Base-by-base conservation (phyloP, 306 rosid genomes). In the Bauhinia variegata region DNA sequence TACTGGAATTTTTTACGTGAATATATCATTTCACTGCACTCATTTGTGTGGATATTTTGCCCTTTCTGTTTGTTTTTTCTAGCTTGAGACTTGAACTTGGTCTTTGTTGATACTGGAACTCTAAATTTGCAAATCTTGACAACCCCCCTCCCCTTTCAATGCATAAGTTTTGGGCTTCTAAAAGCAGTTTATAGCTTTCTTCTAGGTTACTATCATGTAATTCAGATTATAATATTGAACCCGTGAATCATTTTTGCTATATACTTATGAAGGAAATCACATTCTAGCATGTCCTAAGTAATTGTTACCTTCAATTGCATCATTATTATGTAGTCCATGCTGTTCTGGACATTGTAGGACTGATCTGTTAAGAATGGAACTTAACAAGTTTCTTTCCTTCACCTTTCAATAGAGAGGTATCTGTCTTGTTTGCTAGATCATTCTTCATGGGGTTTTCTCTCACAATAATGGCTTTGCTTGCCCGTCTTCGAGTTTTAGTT, bases 371-470 rank as follows among this genome's bases (percentile, higher is more conserved):
- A 36, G 43, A 54, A 46, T 52, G 46, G 11, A 37, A 43, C 59
- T 16, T 14, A 46, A 7, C 48, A 68, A 51, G 23, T 15, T 72
- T 0, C 67, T 47, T 55, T 63, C 89, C 96, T 87, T 89, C 74
- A 92, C 93, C 28, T 70, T 69, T 63, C 70, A 36, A 67, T 51
- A 86, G 98, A 10, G 91, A 84, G 88, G 57, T 86, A 78, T 89
- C 96, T 63, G 77, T 73, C 44, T 73, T 92, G 84, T 88, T 89
- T 55, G 98, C 96, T 44, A 88, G 18, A 66, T 75, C 91, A 0
- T 89, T 89, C 77, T 92, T 92, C 71, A 81, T 79, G 86, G 88
- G 88, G 65, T 86, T 89, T 70, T 86, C 89, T 73, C 52, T 86
- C 68, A 78, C 83, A 44, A 52, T 87, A 55, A 81, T 92, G 86